phyloP scores from a whole-genome alignment of 306 rosid genomes.

The Glycine latifolia region DNA sequence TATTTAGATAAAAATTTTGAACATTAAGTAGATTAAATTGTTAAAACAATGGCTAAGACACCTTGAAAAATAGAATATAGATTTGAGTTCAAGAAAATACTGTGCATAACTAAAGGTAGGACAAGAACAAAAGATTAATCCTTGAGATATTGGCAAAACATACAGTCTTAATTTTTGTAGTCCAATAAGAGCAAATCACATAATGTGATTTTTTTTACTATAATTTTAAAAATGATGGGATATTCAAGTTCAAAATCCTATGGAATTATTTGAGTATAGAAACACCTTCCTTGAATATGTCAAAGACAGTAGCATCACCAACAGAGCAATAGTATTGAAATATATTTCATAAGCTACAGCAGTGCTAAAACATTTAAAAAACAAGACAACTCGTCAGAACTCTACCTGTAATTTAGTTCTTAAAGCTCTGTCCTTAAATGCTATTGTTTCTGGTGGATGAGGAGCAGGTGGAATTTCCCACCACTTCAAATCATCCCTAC shows the following conservation, averaged over 20 bases:
- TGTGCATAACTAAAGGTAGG: too few relatives aligned
- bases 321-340: not conserved
- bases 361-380: not conserved
- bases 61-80: not conserved
- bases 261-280: constrained; percentile 14
- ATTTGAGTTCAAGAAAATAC: not conserved
- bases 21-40: not conserved
- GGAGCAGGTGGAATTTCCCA: constrained; percentile 90
- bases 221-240: not conserved
- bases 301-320: constrained; percentile 19
- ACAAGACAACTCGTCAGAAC: not conserved
- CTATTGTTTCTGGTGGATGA: constrained; percentile 73
- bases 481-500: constrained; percentile 70
- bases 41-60: not conserved
- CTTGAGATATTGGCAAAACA: not conserved
- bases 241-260: constrained; percentile 19
- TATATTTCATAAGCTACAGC: constrained; percentile 7
- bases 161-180: not conserved
- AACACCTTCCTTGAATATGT: constrained; percentile 14
- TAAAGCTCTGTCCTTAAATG: constrained; percentile 79
- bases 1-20: constrained; percentile 19
- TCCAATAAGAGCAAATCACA: constrained; percentile 17
- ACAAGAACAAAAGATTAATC: not conserved
- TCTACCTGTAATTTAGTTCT: constrained; percentile 81
- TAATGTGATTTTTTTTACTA: not conserved